A percentile compares a stretch with the other conserved stretches of the same genome.
Conservation (phyloP, 2,329 filamentous ascomycete genomes). For the Eutypella sp. region DNA sequence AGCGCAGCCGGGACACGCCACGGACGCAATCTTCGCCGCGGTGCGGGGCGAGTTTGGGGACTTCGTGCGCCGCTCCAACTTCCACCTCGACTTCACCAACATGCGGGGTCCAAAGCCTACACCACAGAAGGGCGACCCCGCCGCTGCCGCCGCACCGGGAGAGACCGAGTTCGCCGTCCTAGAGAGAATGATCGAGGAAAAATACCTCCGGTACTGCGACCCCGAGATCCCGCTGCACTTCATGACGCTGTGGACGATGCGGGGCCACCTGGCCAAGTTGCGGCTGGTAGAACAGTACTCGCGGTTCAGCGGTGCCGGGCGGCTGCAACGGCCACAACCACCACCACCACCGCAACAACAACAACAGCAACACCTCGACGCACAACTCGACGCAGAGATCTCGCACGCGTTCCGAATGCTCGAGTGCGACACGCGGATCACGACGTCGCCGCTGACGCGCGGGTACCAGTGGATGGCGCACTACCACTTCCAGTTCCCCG, state of each 20-base stretch:
- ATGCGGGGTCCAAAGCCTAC: conserved; percentile 26
- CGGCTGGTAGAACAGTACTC: conserved; percentile 46
- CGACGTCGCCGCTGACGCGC: conserved; percentile 23
- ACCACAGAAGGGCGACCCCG: background rate
- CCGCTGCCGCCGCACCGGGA: conserved; percentile 8
- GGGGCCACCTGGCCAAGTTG: conserved; percentile 41
- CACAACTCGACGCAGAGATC: conserved; percentile 24
- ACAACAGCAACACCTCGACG: conserved; percentile 19
- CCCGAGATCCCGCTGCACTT: conserved; percentile 34
- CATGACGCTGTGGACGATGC: conserved; percentile 33
- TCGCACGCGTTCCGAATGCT: conserved; percentile 29
- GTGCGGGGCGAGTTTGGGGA: conserved; percentile 37
- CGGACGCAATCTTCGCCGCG: conserved; percentile 38
- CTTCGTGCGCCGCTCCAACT: conserved; percentile 28
- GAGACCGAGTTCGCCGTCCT: conserved; percentile 28
- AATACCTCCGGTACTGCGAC: conserved; percentile 40
- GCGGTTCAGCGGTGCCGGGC: background rate
- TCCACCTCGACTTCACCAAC: conserved; percentile 30
- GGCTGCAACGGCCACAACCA: background rate
- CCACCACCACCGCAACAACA: background rate
- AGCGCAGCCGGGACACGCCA: conserved; percentile 23
- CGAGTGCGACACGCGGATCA: conserved; percentile 31
- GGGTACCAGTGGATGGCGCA: conserved; percentile 33
- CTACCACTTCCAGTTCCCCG: conserved; percentile 35
- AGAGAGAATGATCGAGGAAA: conserved; percentile 37